Base-by-base conservation (phyloP, 441 rosid species). In the Populus hybrid region DNA sequence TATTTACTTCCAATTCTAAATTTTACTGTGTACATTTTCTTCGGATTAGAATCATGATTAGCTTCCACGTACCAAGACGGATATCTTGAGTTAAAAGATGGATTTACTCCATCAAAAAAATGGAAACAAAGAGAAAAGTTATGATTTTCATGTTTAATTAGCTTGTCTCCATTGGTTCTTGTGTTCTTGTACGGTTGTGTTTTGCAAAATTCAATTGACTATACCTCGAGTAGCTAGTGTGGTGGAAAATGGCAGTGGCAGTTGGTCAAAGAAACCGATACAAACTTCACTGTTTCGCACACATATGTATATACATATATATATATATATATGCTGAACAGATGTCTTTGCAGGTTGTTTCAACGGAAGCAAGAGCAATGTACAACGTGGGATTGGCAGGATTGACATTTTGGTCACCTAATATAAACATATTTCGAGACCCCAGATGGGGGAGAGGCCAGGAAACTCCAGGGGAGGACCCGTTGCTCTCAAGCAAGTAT, bases 361-460 rank as follows among this genome's bases (percentile, higher is more conserved):
- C 85, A 1, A 76, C 82, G 1, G 85, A 82, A 71, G 85, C 82
- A 26, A 73, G 82, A 45, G 85, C 85, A 26, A 79, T 82, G 85
- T 75, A 82, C 82, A 79, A 82, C 42, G 85, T 79, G 3, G 82
- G 85, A 11, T 38, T 82, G 3, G 82, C 85, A 0, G 85, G 85
- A 20, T 59, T 79, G 50, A 79, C 80, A 3, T 76, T 11, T 53
- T 82, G 85, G 85, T 73, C 80, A 0, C 82, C 85, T 6, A 82
- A 82, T 74, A 64, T 79, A 10, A 79, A 82, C 78, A 79, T 82
- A 16, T 73, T 79, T 76, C 75, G 82, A 9, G 85, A 82, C 73
- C 85, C 85, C 2, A 69, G 85, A 65, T 82, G 85, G 24, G 24
- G 24, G 24, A 24, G 24, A 24, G n/a, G n/a, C n/a, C n/a, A n/a